Percentiles rank a stretch among this genome's conserved stretches.
Conservation (phyloP, 768 basidiomycete species). For the Lentinula raphanica region DNA sequence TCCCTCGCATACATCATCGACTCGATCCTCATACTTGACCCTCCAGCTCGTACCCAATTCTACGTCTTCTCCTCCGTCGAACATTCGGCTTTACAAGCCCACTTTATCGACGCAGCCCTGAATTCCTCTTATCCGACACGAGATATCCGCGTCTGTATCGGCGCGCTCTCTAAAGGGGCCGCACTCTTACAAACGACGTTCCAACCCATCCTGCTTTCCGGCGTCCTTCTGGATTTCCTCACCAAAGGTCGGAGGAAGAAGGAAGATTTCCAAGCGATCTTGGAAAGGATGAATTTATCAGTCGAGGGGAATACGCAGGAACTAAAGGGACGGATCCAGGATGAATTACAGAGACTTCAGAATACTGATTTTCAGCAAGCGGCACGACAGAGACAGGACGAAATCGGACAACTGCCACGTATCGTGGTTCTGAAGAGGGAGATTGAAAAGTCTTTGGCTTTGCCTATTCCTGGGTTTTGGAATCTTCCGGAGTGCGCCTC, state of each 20-base stretch:
- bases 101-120: constrained; percentile 38
- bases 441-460: constrained; percentile 37
- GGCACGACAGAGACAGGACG: constrained; percentile 22
- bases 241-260: constrained; percentile 29
- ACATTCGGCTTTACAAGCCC: constrained; percentile 32
- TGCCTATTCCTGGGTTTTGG: constrained; percentile 47
- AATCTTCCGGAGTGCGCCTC: constrained; percentile 37
- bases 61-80: constrained; percentile 43
- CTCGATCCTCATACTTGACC: constrained; percentile 22
- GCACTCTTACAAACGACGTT: constrained; percentile 43
- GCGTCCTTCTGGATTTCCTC: constrained; percentile 37
- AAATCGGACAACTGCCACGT: constrained; percentile 39
- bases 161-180: constrained; percentile 44
- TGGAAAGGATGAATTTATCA: constrained; percentile 34
- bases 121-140: constrained; percentile 20
- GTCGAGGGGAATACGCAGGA: constrained; percentile 32
- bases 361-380: constrained; percentile 18
- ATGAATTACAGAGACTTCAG: constrained; percentile 30
- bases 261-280: constrained; percentile 32
- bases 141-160: constrained; percentile 42
- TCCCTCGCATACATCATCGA: constrained; percentile 32
- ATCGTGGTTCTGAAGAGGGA: constrained; percentile 41
- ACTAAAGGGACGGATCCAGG: constrained; percentile 32
- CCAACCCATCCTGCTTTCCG: constrained; percentile 42
- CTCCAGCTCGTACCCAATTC: constrained; percentile 34